Evolutionary conservation across 768 basidiomycete species (phyloP), one percentile per base, ranked within the genome.

Genomic region (Candolleomyces aberdarensis): DNA sequence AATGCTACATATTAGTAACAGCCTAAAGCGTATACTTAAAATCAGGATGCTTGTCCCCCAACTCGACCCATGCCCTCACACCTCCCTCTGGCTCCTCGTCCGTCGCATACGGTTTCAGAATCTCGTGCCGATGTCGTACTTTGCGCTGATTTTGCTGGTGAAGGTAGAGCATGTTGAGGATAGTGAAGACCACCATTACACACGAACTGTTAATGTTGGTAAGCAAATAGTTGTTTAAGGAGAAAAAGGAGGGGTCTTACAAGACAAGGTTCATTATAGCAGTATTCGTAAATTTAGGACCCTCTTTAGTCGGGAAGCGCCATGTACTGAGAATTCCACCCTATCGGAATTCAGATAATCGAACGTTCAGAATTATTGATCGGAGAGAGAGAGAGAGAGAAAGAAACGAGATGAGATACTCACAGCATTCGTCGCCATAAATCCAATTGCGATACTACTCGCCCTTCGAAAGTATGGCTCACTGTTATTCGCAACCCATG

Each of bases 271-370:
- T 70, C 69, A 76, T 73, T 26, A 76, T 76, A 0, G 72, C 76
- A 1, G 76, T 75, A 52, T 72, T 74, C 29, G 59, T 72, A 61
- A 74, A 77, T 15, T 65, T 69, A 5, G 76, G 75, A 3, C 74
- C 74, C 63, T 76, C 74, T 9, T 72, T 76, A 0, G 75, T 72
- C 17, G 76, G 76, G 66, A 73, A 76, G 10, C 72, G 64, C 76
- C 75, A 78, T 4, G 76, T 76, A 60, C 75, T 78, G 29, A 75
- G 64, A 29, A 76, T 76, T 26, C 76, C 76, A 20, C 76, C 76
- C 75, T 77, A 39, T 36, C 11, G 5, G 36, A 36, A 11, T 36
- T 11, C 8, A 1, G 36, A 10, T 36, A 29, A 6, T 19, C 59
- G 51, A 26, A 39, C 15, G 19, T 40, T 20, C 15, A 54, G 31